These are phyloP conservation scores for Panicum virgatum DNA, from an alignment of 202 grass and related monocot genomes.

Conservation along the genomic window DNA sequence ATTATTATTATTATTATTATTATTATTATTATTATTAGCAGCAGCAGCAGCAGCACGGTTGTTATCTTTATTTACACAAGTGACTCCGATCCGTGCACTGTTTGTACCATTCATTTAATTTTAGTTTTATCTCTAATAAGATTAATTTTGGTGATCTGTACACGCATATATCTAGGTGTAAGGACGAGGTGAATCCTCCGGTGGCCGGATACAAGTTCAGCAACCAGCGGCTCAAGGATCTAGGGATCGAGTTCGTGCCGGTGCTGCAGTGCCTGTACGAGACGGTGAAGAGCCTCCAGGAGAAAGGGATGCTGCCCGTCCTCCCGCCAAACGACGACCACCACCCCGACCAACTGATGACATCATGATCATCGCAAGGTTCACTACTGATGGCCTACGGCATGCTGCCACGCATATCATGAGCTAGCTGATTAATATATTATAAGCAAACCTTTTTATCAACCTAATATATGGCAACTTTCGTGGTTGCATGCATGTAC, in stretches of 20 bases:
- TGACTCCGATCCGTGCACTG: neutral
- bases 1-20: too few relatives aligned
- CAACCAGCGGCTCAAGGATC: conserved; percentile 68
- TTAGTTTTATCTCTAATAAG: neutral
- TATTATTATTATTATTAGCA: too few relatives aligned
- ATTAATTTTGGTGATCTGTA: neutral
- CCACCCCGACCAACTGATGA: neutral
- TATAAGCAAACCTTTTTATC: neutral
- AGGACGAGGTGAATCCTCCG: conserved; percentile 57
- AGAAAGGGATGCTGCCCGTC: conserved; percentile 72
- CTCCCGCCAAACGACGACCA: neutral
- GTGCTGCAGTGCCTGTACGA: conserved; percentile 66
- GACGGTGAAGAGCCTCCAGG: conserved; percentile 79
- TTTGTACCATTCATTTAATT: neutral
- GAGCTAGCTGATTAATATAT: neutral
- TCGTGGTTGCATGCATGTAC: neutral
- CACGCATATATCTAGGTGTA: conserved; percentile 44
- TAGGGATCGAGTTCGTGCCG: conserved; percentile 78
- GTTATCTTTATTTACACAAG: neutral
- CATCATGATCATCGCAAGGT: neutral
- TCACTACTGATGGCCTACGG: neutral
- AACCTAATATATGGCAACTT: conserved; percentile 1
- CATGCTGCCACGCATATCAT: neutral
- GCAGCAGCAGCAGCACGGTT: too few relatives aligned
- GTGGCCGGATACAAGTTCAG: conserved; percentile 72